Evolutionary conservation across 306 rosid species (phyloP).

Genomic region (Trifolium fragiferum): DNA sequence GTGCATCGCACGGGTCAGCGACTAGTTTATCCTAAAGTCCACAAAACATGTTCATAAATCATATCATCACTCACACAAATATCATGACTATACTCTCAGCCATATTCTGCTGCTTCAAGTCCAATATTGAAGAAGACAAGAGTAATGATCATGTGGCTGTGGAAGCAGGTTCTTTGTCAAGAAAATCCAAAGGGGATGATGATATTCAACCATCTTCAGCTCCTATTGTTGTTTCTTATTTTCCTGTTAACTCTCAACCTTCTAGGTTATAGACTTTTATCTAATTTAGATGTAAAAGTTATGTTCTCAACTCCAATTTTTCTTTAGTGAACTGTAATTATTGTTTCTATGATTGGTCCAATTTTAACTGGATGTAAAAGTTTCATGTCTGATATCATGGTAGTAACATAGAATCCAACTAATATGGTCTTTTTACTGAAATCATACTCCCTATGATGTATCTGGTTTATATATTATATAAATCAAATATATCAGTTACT

Average conservation of each 20-base stretch:
- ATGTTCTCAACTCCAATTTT: not conserved
- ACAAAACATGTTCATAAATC: not conserved
- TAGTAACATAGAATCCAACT: too few species aligned
- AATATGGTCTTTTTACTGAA: too few species aligned
- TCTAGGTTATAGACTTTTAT: constrained; percentile 46
- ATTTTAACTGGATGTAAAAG: too few species aligned
- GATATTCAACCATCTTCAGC: constrained; percentile 29
- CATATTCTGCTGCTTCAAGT: constrained; percentile 45
- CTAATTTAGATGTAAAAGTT: not conserved
- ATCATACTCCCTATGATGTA: too few species aligned
- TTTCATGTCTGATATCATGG: too few species aligned
- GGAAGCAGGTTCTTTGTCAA: constrained; percentile 51
- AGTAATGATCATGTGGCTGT: constrained; percentile 19
- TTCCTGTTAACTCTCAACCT: constrained; percentile 51
- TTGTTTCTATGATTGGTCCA: too few species aligned
- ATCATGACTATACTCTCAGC: constrained; percentile 22
- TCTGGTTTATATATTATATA: too few species aligned
- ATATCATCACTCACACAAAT: not conserved
- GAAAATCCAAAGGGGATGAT: not conserved
- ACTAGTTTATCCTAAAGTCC: not conserved
- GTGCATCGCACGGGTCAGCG: too few species aligned
- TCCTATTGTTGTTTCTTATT: constrained; percentile 50
- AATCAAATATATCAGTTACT: too few species aligned
- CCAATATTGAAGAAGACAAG: constrained; percentile 23
- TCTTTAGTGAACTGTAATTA: too few species aligned